Evolutionary conservation across 257 asterid genomes (phyloP).

Genomic region (Forsythia viridissima): DNA sequence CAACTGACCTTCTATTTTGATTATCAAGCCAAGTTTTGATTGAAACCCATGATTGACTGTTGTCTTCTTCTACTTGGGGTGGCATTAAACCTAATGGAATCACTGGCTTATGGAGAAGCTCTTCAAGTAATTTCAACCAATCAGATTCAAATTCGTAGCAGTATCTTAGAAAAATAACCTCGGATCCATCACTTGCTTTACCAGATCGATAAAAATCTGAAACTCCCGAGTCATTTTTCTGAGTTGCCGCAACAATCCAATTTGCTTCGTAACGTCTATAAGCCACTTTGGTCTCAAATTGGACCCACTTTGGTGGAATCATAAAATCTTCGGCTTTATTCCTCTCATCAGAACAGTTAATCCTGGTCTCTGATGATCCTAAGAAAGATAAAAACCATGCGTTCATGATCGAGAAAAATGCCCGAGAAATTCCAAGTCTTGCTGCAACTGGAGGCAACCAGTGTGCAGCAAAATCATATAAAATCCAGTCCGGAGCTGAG

Average conservation of each 20-base stretch:
- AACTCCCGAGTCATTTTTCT: constrained; percentile 24
- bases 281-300: constrained; percentile 26
- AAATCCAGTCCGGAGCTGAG: constrained; percentile 35
- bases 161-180: constrained; percentile 20
- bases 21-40: constrained; percentile 38
- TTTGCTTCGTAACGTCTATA: constrained; percentile 27
- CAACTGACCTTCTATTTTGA: constrained; percentile 20
- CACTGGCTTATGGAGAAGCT: constrained; percentile 26
- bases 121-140: constrained; percentile 30
- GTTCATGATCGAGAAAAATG: constrained; percentile 8
- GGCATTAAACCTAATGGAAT: constrained; percentile 47
- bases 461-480: constrained; percentile 33
- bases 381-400: constrained; percentile 16
- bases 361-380: constrained; percentile 8
- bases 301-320: constrained; percentile 40
- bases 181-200: constrained; percentile 1
- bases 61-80: constrained; percentile 5
- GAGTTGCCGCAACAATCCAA: constrained; percentile 11
- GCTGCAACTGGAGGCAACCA: constrained; percentile 33
- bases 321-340: constrained; percentile 29
- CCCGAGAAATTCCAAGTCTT: constrained; percentile 5
- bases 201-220: constrained; percentile 35
- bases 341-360: constrained; percentile 26
- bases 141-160: constrained; percentile 20
- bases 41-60: constrained; percentile 25